A percentile compares a stretch with the other conserved stretches of the same genome.
These are phyloP conservation scores for Darksidea phi DNA, from an alignment of 495 filamentous ascomycete species.

Conservation along the genomic window DNA sequence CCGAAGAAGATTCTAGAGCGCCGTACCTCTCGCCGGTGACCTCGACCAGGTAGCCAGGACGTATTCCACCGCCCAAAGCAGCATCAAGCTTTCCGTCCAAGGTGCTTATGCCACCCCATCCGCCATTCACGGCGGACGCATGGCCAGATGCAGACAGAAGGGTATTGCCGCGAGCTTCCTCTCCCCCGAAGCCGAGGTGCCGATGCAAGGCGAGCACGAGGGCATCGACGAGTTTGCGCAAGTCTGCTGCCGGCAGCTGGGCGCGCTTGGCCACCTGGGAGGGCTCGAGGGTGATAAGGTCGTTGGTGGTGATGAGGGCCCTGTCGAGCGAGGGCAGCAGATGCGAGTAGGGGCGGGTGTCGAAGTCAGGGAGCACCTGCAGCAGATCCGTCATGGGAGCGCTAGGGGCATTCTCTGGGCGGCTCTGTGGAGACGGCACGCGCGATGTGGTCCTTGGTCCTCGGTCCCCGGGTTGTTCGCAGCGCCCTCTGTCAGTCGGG, in stretches of 20 bases:
- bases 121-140: constrained; percentile 34
- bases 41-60: constrained; percentile 79
- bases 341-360: constrained; percentile 63
- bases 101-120: constrained; percentile 71
- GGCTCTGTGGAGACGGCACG: constrained; percentile 35
- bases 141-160: constrained; percentile 24
- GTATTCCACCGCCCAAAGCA: constrained; percentile 81
- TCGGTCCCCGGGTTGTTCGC: too few species aligned
- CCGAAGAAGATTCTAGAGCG: background rate
- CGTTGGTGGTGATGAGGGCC: constrained; percentile 69
- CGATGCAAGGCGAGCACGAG: constrained; percentile 65
- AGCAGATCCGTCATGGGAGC: constrained; percentile 79
- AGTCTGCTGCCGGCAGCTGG: constrained; percentile 73
- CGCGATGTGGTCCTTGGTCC: background rate
- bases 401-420: constrained; percentile 7
- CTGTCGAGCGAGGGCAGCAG: constrained; percentile 79
- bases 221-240: constrained; percentile 65
- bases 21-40: constrained; percentile 82
- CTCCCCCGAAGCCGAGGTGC: constrained; percentile 54
- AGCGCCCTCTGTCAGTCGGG: too few species aligned
- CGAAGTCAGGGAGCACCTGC: constrained; percentile 76
- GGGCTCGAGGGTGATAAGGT: constrained; percentile 81
- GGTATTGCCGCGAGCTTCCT: constrained; percentile 25
- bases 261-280: constrained; percentile 84
- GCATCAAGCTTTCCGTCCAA: constrained; percentile 71